phyloP scores from a whole-genome alignment of 2,329 filamentous ascomycete genomes.

The Phoma sp. region DNA sequence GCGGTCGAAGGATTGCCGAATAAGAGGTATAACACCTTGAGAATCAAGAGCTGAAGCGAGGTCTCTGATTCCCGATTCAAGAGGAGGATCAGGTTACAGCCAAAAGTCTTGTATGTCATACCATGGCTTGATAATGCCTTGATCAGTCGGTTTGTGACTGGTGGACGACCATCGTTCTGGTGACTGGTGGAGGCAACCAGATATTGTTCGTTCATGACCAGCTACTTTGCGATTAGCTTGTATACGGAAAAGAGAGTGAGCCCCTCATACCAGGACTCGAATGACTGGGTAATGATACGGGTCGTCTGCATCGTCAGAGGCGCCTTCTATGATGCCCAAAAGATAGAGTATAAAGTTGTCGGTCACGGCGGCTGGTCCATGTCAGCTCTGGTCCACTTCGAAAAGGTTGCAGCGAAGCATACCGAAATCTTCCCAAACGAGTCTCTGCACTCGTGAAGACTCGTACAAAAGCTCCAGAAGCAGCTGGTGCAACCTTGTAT shows the following conservation, averaged over 20 bases:
- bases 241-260: neutral
- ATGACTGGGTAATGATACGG: constrained; percentile 97
- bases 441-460: constrained; percentile 88
- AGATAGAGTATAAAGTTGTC: constrained; percentile 85
- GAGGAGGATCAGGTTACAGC: constrained; percentile 94
- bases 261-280: constrained; percentile 74
- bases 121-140: constrained; percentile 86
- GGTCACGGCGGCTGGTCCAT: constrained; percentile 58
- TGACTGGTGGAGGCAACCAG: constrained; percentile 71
- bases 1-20: constrained; percentile 92
- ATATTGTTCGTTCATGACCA: constrained; percentile 97
- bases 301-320: constrained; percentile 85
- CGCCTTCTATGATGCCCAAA: constrained; percentile 84
- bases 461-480: constrained; percentile 92
- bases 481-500: constrained; percentile 76
- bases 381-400: constrained; percentile 15
- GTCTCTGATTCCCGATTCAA: constrained; percentile 94
- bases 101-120: constrained; percentile 86
- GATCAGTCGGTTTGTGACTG: constrained; percentile 89
- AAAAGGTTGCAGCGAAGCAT: constrained; percentile 47
- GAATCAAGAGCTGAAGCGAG: constrained; percentile 90
- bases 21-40: constrained; percentile 92
- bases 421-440: constrained; percentile 78
- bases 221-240: constrained; percentile 55
- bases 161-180: constrained; percentile 49